These are phyloP conservation scores for Aspergillus ochraceus DNA, from an alignment of 2,329 filamentous ascomycete genomes.

Conservation along the genomic window DNA sequence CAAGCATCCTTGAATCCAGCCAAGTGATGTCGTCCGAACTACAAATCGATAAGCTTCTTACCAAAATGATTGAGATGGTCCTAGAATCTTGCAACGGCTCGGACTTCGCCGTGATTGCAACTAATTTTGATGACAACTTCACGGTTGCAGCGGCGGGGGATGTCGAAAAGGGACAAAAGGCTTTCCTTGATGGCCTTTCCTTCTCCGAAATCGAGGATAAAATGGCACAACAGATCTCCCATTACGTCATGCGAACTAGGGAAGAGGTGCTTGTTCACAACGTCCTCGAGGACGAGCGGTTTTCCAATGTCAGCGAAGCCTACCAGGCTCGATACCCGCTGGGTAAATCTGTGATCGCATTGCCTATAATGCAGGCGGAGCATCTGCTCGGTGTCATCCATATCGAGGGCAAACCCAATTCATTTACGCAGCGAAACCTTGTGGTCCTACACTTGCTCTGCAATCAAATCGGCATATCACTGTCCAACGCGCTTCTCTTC, in stretches of 20 bases:
- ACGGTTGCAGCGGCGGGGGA: conserved; percentile 62
- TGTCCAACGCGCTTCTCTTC: conserved; percentile 65
- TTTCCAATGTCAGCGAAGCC: conserved; percentile 59
- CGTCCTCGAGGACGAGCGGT: conserved; percentile 64
- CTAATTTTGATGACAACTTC: conserved; percentile 61
- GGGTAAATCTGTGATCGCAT: conserved; percentile 61
- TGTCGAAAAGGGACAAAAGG: conserved; percentile 54
- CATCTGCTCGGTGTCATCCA: conserved; percentile 62
- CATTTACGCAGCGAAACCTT: conserved; percentile 61
- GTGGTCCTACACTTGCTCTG: conserved; percentile 57
- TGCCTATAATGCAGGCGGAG: conserved; percentile 63
- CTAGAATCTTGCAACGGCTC: conserved; percentile 63
- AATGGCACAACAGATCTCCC: conserved; percentile 61
- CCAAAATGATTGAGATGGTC: conserved; percentile 65
- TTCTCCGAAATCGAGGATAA: conserved; percentile 59
- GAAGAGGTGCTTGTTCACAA: conserved; percentile 66
- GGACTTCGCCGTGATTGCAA: conserved; percentile 60
- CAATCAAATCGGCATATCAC: conserved; percentile 64
- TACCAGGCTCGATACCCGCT: conserved; percentile 58
- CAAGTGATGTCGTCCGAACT: conserved; percentile 66
- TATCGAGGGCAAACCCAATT: conserved; percentile 62
- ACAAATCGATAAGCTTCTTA: conserved; percentile 61
- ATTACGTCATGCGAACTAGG: conserved; percentile 62
- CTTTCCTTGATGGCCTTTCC: conserved; percentile 55
- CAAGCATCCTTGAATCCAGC: conserved; percentile 64